Evolutionary conservation across 345 rosid species (phyloP), one percentile per base, ranked within the genome.

Genomic region (Populus davidiana): DNA sequence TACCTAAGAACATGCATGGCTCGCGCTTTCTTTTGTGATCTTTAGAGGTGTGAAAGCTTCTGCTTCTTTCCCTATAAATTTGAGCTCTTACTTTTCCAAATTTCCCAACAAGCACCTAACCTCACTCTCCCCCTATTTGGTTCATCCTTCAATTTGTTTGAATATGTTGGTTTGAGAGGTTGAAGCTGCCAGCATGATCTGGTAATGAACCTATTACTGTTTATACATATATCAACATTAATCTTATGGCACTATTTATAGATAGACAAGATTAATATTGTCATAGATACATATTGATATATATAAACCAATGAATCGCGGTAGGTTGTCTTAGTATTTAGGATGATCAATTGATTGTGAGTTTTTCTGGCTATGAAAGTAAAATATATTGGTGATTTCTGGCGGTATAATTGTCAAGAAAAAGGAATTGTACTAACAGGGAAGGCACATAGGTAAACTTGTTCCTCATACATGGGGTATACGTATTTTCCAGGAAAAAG

Each of bases 151-250:
- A 17, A 20, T 70, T 76, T 62, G 67, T 49, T 62, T 31, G 50
- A n/a, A 47, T 72, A 49, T 87, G 90, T 88, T 88, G 91, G 91
- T 86, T 88, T 89, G 92, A 92, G 98, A 93, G 95, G 86, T 83
- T 93, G 93, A 93, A 93, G 98, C 98, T 93, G 98, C 98, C 98
- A 93, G 98, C 98, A 93, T 93, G 98, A 93, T 93, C 98, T 93
- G 97, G 91, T 86, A 82, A 85, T 50, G 65, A 79, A 71, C 74
- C 69, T 54, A 18, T 52, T 35, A 25, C 61, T 56, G 5, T 31
- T 25, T 38, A 43, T 31, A 2, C 16, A 23, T n/a, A 61, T 71
- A 35, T 66, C 20, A 33, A 33, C 5, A 56, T n/a, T 9, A 56
- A n/a, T n/a, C 63, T 0, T n/a, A 56, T 66, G 18, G 7, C 13